Evolutionary conservation across 2,329 filamentous ascomycete species (phyloP).

Genomic region (Penicillium rolfsii): DNA sequence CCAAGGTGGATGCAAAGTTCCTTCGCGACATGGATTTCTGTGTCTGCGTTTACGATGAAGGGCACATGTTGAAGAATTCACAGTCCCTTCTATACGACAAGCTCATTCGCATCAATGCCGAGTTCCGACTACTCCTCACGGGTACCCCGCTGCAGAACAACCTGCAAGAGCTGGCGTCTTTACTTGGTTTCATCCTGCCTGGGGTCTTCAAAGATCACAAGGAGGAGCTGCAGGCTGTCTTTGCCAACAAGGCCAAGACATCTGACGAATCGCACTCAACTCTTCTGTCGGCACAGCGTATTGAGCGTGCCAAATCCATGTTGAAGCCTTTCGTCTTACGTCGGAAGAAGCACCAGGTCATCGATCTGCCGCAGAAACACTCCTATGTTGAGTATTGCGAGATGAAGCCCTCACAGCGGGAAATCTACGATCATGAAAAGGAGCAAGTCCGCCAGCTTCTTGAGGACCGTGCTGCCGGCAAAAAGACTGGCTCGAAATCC

Average conservation of each 20-base stretch:
- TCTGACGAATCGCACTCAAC: slow-evolving; percentile 73
- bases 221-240: slow-evolving; percentile 81
- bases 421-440: slow-evolving; percentile 73
- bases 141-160: slow-evolving; percentile 98
- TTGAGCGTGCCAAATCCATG: slow-evolving; percentile 84
- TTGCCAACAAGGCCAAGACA: slow-evolving; percentile 87
- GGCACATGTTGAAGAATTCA: slow-evolving; percentile 88
- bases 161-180: slow-evolving; percentile 83
- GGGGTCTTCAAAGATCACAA: slow-evolving; percentile 75
- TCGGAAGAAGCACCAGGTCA: slow-evolving; percentile 88
- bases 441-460: slow-evolving; percentile 63
- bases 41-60: slow-evolving; percentile 83
- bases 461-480: slow-evolving; percentile 60
- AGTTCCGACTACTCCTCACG: slow-evolving; percentile 84
- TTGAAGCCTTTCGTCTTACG: slow-evolving; percentile 94
- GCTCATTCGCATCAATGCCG: slow-evolving; percentile 73
- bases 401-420: slow-evolving; percentile 71
- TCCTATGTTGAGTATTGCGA: slow-evolving; percentile 79
- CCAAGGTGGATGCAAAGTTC: slow-evolving; percentile 65
- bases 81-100: slow-evolving; percentile 80
- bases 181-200: slow-evolving; percentile 94
- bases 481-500: slow-evolving; percentile 58
- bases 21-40: slow-evolving; percentile 62
- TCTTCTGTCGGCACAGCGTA: slow-evolving; percentile 82
- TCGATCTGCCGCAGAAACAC: slow-evolving; percentile 81